Base-by-base conservation (phyloP, 768 basidiomycete genomes). In the Nevesoporus exiguus region DNA sequence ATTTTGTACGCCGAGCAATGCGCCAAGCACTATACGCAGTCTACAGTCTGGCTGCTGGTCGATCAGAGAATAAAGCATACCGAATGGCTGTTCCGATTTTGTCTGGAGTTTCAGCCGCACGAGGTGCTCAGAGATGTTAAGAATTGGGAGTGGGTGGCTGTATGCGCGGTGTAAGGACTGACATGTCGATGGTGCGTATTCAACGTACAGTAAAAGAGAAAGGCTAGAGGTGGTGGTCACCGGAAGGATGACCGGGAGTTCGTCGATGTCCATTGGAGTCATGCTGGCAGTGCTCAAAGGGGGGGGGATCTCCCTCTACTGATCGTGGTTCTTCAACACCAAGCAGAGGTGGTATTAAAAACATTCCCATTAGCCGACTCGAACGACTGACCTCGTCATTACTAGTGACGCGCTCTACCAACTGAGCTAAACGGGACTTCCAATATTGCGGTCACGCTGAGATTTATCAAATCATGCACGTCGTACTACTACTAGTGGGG, bases 41-140 rank as follows among this genome's bases (percentile, higher is more conserved):
- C 7, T 39, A 11, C 5, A 29, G 13, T 37, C 37, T 56, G 30
- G 33, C 17, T 34, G 39, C 19, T 33, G 22, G 14, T 47, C 22
- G 22, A 54, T n/a, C 24, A 3, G 46, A 49, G 27, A 47, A 50
- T 31, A 41, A 27, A 37, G 61, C 79, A 33, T 60, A 89, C 90
- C 83, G 55, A 91, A 89, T 4, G 88, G 89, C 46, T 76, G 69
- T 47, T 71, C 67, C 17, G 76, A 74, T 53, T 79, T 79, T 39
- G 78, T 82, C 69, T 93, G 88, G 13, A 98, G 79, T 62, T 86
- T 86, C 54, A 85, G 75, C 57, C 97, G 82, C 40, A 91, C 96
- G 64, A 90, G 79, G 73, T 98, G 96, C 65, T 98, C 97, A 1
- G 95, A 97, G 64, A 98, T 88, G 71, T 94, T 97, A 58, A 99